Evolutionary conservation across 352 stramenopile genomes (phyloP).

Genomic region (Globisporangium echinulatum): DNA sequence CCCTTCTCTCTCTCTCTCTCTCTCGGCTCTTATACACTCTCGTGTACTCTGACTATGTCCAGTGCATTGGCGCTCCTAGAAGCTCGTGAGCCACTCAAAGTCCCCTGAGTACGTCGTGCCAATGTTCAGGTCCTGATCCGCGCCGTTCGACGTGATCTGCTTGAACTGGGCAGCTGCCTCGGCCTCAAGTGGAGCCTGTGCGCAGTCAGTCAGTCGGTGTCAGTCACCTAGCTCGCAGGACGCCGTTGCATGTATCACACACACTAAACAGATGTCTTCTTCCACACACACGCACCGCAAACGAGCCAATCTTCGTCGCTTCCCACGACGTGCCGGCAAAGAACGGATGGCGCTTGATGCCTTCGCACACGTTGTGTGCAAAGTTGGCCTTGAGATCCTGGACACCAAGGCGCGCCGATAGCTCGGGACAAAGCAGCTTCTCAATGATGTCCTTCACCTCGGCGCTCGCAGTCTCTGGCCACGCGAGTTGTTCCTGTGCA

Average conservation of each 20-base stretch:
- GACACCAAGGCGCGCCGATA: constrained; percentile 48
- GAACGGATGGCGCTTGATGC: constrained; percentile 78
- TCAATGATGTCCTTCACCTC: constrained; percentile 72
- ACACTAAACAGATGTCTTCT: too few relatives aligned
- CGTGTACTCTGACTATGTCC: too few relatives aligned
- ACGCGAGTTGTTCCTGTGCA: constrained; percentile 45
- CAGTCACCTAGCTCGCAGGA: neutral
- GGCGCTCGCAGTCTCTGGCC: constrained; percentile 55
- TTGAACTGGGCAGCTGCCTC: constrained; percentile 67
- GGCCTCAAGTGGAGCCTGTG: constrained; percentile 64
- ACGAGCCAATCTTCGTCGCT: constrained; percentile 71
- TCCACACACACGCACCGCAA: constrained; percentile 45
- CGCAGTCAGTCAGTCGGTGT: neutral
- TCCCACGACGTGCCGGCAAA: constrained; percentile 82
- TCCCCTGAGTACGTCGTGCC: constrained; percentile 65
- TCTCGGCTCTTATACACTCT: neutral
- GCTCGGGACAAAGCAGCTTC: constrained; percentile 52
- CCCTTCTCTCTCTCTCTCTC: neutral
- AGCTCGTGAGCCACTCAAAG: constrained; percentile 68
- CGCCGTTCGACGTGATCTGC: constrained; percentile 50
- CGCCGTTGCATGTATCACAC: too few relatives aligned
- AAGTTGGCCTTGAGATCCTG: constrained; percentile 37
- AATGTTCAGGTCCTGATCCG: constrained; percentile 58
- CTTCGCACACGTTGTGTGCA: constrained; percentile 43
- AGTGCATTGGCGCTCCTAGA: constrained; percentile 22